These are phyloP conservation scores for Talaromyces trachyspermus DNA, from an alignment of 495 filamentous ascomycete species.

Conservation along the genomic window DNA sequence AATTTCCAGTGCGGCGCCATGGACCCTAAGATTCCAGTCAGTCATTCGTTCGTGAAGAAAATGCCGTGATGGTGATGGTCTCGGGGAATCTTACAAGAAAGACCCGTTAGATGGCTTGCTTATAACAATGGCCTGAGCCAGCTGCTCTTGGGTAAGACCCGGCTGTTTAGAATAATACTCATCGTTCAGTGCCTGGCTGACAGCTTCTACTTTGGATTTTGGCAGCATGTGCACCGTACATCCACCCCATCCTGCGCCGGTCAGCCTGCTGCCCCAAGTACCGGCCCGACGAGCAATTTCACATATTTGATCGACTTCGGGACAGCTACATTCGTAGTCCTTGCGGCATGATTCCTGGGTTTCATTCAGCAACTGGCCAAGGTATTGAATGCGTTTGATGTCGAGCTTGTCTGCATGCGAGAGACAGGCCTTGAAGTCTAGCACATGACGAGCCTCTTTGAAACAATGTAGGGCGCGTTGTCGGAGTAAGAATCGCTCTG, in stretches of 20 bases:
- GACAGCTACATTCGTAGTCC: slow-evolving; percentile 81
- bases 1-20: slow-evolving; percentile 16
- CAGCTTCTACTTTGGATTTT: slow-evolving; percentile 72
- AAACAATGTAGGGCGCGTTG: slow-evolving; percentile 87
- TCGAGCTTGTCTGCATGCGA: slow-evolving; percentile 43
- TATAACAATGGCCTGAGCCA: slow-evolving; percentile 76
- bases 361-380: slow-evolving; percentile 83
- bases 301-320: slow-evolving; percentile 84
- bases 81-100: slow-evolving; percentile 31
- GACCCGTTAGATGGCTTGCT: slow-evolving; percentile 62
- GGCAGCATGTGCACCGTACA: slow-evolving; percentile 92
- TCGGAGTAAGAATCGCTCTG: slow-evolving; percentile 78
- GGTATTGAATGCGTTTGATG: slow-evolving; percentile 52
- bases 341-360: slow-evolving; percentile 81
- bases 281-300: slow-evolving; percentile 68
- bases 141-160: slow-evolving; percentile 62
- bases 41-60: no score
- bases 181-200: slow-evolving; percentile 66
- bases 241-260: slow-evolving; percentile 94
- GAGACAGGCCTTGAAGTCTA: slow-evolving; percentile 72
- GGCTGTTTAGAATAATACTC: slow-evolving; percentile 74
- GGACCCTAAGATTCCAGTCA: slow-evolving; percentile 23
- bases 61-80: no score
- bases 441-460: slow-evolving; percentile 77
- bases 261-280: slow-evolving; percentile 77